Percentiles rank a stretch among this genome's conserved stretches.
Conservation (phyloP, 2,329 filamentous ascomycete genomes). For the Phialophora macrospora region DNA sequence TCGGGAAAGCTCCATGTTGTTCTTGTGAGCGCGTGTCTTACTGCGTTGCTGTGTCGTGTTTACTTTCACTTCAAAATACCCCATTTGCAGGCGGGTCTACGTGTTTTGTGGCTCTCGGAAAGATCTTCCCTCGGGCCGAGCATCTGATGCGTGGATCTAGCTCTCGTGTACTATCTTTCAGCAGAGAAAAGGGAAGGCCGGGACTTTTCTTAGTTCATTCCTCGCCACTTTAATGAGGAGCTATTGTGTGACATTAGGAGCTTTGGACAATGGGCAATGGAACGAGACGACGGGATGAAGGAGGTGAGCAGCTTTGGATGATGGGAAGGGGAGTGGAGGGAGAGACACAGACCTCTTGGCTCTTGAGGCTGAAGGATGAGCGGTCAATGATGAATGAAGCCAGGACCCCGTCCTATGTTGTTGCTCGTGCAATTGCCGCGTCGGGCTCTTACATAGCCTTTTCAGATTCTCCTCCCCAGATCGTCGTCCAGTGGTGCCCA, state of each 20-base stretch:
- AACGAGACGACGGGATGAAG: conserved; percentile 12
- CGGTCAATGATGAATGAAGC: background rate
- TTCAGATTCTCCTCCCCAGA: too few species aligned
- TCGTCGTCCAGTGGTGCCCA: too few species aligned
- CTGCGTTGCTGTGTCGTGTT: background rate
- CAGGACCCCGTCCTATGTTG: background rate
- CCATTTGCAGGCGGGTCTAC: conserved; percentile 23
- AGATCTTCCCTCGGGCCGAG: conserved; percentile 2
- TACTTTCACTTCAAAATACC: conserved; percentile 24
- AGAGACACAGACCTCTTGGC: background rate
- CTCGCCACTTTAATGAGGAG: conserved; percentile 26
- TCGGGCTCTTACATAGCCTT: background rate
- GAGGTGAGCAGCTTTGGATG: background rate
- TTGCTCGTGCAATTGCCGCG: background rate
- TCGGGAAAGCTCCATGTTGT: conserved; percentile 53
- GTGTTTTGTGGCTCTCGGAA: conserved; percentile 11
- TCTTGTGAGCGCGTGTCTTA: conserved; percentile 22
- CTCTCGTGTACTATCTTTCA: conserved; percentile 15
- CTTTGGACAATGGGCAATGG: conserved; percentile 16
- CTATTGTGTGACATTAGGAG: conserved; percentile 7
- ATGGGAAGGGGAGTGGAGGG: background rate
- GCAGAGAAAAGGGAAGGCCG: conserved; percentile 2
- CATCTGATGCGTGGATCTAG: conserved; percentile 20
- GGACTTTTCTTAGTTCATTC: conserved; percentile 17
- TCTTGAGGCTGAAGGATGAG: conserved; percentile 9